These are phyloP conservation scores for Mycena capillaripes DNA, from an alignment of 768 basidiomycete species.

Conservation along the genomic window DNA sequence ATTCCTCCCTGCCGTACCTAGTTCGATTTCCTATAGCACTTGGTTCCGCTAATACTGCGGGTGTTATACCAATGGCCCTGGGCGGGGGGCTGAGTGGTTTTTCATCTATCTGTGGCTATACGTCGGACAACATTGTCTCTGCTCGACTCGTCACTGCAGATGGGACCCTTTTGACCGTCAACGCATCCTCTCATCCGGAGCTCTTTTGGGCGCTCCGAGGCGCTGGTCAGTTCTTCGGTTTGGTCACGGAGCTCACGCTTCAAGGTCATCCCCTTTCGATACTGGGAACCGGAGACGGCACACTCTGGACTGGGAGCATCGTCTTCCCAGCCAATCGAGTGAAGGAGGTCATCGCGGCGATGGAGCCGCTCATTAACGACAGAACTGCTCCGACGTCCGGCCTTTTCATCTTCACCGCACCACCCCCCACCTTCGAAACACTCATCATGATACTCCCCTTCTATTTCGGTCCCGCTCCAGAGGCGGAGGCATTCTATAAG, in stretches of 20 bases:
- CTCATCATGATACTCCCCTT: conserved; percentile 7
- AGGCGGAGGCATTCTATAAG: conserved; percentile 5
- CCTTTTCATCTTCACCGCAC: not conserved
- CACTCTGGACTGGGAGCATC: too few relatives aligned
- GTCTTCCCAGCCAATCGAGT: not conserved
- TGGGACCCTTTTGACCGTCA: not conserved
- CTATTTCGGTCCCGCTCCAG: not conserved
- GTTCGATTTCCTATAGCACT: not conserved
- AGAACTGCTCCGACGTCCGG: not conserved
- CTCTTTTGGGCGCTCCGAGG: conserved; percentile 9
- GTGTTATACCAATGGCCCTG: not conserved
- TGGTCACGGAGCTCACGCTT: conserved; percentile 3
- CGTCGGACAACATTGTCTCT: conserved; percentile 11
- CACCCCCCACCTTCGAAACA: not conserved
- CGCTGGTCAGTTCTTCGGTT: not conserved
- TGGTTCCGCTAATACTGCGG: not conserved
- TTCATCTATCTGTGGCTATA: not conserved
- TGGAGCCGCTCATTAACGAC: not conserved
- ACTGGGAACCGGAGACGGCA: too few relatives aligned
- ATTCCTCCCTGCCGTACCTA: not conserved
- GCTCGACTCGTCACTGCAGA: conserved; percentile 6
- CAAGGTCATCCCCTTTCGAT: not conserved
- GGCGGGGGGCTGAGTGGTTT: not conserved
- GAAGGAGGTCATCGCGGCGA: not conserved
- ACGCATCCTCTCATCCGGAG: not conserved